Conservation (phyloP, 306 rosid species). For the Prunus kanzakura region DNA sequence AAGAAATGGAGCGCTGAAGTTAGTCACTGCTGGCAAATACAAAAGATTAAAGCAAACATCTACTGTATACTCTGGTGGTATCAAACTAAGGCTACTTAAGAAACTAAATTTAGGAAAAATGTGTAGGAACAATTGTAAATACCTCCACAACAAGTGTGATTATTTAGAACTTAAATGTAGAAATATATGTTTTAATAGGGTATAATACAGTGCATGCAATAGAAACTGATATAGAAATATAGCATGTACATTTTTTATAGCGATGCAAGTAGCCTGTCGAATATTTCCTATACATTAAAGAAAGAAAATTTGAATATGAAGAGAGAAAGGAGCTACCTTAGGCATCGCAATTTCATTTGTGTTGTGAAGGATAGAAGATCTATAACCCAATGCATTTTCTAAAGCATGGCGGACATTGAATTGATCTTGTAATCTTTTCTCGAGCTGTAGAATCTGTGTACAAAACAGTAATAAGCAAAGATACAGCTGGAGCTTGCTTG, state of each 20-base stretch:
- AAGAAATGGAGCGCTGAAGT: background rate
- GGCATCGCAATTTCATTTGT: constrained; percentile 46
- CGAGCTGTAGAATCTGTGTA: constrained; percentile 78
- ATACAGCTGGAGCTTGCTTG: background rate
- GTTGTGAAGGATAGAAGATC: constrained; percentile 45
- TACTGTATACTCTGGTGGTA: background rate
- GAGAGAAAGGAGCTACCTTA: constrained; percentile 51
- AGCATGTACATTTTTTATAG: background rate
- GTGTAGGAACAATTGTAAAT: background rate
- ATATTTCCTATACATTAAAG: background rate
- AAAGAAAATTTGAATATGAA: background rate
- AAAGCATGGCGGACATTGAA: constrained; percentile 68
- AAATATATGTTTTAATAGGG: no score
- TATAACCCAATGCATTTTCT: constrained; percentile 75
- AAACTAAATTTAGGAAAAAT: background rate
- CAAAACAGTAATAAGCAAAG: constrained; percentile 3
- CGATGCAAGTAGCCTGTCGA: background rate
- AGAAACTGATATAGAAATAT: background rate
- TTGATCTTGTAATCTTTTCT: constrained; percentile 79
- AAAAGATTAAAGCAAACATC: background rate
- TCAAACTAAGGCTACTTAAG: background rate
- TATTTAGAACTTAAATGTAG: no score
- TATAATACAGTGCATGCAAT: no score
- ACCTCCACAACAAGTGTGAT: background rate
- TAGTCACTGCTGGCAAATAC: background rate